phyloP scores from a whole-genome alignment of 768 basidiomycete genomes.

The Podaxis sp. region DNA sequence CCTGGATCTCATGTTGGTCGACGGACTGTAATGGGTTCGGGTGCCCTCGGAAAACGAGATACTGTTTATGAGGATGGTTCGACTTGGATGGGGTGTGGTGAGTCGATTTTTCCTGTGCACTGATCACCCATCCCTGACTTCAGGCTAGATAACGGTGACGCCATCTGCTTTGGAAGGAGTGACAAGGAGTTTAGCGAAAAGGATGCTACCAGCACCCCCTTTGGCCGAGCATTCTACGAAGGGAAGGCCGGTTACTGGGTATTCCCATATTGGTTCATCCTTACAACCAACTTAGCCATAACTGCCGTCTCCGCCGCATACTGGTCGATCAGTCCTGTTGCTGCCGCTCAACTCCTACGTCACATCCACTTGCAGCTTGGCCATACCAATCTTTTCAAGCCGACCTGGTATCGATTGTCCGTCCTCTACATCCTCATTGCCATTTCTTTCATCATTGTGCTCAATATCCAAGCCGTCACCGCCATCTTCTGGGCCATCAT shows the following conservation, averaged over 20 bases:
- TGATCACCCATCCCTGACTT: neutral
- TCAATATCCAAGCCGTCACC: slow-evolving; percentile 36
- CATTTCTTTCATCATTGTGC: slow-evolving; percentile 33
- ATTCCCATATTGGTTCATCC: slow-evolving; percentile 35
- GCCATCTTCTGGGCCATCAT: slow-evolving; percentile 39
- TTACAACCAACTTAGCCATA: slow-evolving; percentile 35
- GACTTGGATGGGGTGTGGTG: slow-evolving; percentile 47
- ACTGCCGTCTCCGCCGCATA: slow-evolving; percentile 35
- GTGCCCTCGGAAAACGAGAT: slow-evolving; percentile 42
- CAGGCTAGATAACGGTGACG: slow-evolving; percentile 35
- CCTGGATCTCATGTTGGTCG: slow-evolving; percentile 39
- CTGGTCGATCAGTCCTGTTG: slow-evolving; percentile 40
- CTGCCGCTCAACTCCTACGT: slow-evolving; percentile 35
- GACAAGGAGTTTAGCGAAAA: slow-evolving; percentile 20
- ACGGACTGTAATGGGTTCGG: slow-evolving; percentile 45
- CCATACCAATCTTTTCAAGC: slow-evolving; percentile 30
- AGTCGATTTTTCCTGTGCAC: slow-evolving; percentile 2
- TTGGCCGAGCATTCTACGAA: slow-evolving; percentile 42
- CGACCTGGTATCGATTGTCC: slow-evolving; percentile 37
- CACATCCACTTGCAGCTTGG: slow-evolving; percentile 30
- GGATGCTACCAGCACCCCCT: slow-evolving; percentile 36
- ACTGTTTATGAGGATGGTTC: slow-evolving; percentile 40
- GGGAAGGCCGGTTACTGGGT: slow-evolving; percentile 38
- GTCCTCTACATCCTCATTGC: slow-evolving; percentile 39
- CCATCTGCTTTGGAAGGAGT: slow-evolving; percentile 32